These are phyloP conservation scores for Arctostaphylos glauca DNA, from an alignment of 148 eudicot genomes.

Conservation along the genomic window DNA sequence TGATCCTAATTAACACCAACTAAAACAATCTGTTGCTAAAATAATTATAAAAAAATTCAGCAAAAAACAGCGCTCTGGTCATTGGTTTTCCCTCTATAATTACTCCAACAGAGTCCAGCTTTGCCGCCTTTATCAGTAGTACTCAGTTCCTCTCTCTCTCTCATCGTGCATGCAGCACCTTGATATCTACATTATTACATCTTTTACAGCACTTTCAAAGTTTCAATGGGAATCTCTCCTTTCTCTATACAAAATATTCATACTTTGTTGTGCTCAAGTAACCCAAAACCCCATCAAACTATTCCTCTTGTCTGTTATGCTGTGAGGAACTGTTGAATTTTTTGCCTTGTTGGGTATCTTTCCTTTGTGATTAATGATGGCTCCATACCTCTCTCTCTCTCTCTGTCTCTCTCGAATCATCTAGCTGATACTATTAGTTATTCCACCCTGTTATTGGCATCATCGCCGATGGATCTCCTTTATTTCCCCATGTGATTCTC, in stretches of 20 bases:
- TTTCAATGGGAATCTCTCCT: slow-evolving; percentile 17
- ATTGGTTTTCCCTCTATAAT: not conserved
- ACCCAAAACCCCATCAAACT: not conserved
- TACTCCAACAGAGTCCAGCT: not conserved
- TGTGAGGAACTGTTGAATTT: not conserved
- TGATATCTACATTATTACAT: slow-evolving; percentile 9
- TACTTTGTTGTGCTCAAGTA: not conserved
- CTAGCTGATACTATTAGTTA: slow-evolving; percentile 13
- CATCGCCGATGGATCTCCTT: slow-evolving; percentile 3
- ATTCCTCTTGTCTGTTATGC: not conserved
- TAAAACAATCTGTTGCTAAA: not conserved
- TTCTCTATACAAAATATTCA: not conserved
- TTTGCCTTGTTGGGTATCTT: slow-evolving; percentile 14
- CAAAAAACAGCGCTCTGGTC: not conserved
- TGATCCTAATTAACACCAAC: not conserved
- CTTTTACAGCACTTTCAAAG: not conserved
- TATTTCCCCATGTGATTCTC: slow-evolving; percentile 24
- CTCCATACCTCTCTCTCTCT: not conserved
- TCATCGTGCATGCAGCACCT: not conserved
- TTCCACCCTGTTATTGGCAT: not conserved
- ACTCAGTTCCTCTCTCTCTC: slow-evolving; percentile 1
- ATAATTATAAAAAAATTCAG: not conserved
- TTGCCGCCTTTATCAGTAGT: not conserved
- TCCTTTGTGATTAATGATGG: slow-evolving; percentile 14
- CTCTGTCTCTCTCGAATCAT: not conserved